Evolutionary conservation across 2,329 filamentous ascomycete species (phyloP), one percentile per base, ranked within the genome.

Genomic region (Basipetospora chlamydospora): DNA sequence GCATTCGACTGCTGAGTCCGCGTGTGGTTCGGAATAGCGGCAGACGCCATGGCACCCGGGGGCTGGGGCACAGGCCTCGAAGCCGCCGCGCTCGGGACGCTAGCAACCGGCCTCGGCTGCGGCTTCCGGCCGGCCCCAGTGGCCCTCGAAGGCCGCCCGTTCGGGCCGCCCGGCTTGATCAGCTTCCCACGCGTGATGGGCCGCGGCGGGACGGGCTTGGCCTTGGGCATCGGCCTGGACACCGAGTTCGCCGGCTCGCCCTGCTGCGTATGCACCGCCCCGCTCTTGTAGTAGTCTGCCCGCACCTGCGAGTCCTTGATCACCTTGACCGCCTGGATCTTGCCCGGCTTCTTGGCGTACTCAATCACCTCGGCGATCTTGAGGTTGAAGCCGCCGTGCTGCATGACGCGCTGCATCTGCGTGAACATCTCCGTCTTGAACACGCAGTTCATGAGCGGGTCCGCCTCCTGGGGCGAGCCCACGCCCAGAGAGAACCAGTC

Each of bases 361-460:
- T 94, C 84, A 47, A 98, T 87, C 41, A 68, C 70, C 20, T 90
- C 79, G n/a, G 65, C 74, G 43, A 96, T 80, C 58, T 82, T 85
- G 33, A 98, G 60, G 52, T 77, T 85, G 52, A 93, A 72, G 8
- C 82, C 77, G 7, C 81, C 84, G n/a, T n/a, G n/a, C 3, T 81
- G 77, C 58, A 92, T 81, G 36, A 77, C 75, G 35, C 74, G 77
- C 52, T 79, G 76, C 61, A 98, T 77, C 44, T 95, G 87, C 1
- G 88, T 92, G 52, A 96, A 93, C 58, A 98, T 78, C 52, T 98
- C 90, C 0, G 90, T 98, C 65, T 98, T 98, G 57, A 98, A 77
- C 15, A 95, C 64, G 52, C 90, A 98, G 59, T 79, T 93, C 49
- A 98, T 59, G 16, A 98, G 67, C n/a, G 90, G 86, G 56, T 98